Conservation (phyloP, 2,329 filamentous ascomycete species). For the Sporothrix pallida region DNA sequence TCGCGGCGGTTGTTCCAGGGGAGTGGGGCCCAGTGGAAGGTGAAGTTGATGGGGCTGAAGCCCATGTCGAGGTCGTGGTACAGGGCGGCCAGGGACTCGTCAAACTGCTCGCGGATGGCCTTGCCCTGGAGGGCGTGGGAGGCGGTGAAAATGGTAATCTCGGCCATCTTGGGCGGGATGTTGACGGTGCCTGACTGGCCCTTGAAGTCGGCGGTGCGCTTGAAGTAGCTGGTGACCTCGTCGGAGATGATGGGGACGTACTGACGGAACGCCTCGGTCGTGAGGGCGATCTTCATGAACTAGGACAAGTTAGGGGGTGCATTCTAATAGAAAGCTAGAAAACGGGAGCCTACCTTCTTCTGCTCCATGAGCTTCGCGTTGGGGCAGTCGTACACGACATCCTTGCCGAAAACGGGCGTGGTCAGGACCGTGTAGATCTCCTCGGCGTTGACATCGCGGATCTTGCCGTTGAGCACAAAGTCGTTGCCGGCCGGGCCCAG, state of each 20-base stretch:
- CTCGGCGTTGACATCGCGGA: slow-evolving; percentile 59
- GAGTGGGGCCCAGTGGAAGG: slow-evolving; percentile 78
- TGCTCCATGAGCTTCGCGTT: slow-evolving; percentile 88
- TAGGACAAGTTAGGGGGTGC: slow-evolving; percentile 41
- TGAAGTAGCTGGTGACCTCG: slow-evolving; percentile 71
- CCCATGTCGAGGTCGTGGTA: slow-evolving; percentile 83
- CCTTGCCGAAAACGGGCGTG: slow-evolving; percentile 70
- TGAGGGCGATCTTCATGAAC: slow-evolving; percentile 75
- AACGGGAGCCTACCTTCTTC: too few relatives aligned
- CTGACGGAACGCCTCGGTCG: slow-evolving; percentile 64
- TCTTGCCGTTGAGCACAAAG: slow-evolving; percentile 62
- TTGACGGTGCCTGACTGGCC: slow-evolving; percentile 66
- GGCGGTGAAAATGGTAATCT: slow-evolving; percentile 83
- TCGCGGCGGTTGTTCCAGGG: slow-evolving; percentile 78
- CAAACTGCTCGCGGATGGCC: slow-evolving; percentile 74
- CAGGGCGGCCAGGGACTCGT: slow-evolving; percentile 73
- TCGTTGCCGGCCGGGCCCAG: slow-evolving; percentile 60
- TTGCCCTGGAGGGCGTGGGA: slow-evolving; percentile 75
- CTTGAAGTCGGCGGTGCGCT: slow-evolving; percentile 61
- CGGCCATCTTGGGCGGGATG: slow-evolving; percentile 70
- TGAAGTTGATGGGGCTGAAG: slow-evolving; percentile 81
- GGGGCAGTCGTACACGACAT: slow-evolving; percentile 84
- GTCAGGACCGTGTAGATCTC: slow-evolving; percentile 59
- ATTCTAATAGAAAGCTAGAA: neutral
- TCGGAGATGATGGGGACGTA: slow-evolving; percentile 75